phyloP scores from a whole-genome alignment of 2,329 filamentous ascomycete species.

The Cadophora gregata region DNA sequence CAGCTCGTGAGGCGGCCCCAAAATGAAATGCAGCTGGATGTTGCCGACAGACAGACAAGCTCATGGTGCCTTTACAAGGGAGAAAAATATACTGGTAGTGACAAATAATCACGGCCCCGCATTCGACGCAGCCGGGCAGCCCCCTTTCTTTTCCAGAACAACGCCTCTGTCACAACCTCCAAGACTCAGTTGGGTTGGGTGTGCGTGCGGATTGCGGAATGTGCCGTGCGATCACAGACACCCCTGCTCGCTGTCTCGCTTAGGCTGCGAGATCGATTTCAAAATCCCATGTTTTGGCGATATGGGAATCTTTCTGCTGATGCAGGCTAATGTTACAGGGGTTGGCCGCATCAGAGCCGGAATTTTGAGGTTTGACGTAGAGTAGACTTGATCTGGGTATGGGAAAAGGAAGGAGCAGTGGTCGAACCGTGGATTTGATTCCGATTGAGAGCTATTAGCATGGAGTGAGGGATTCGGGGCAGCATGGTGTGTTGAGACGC shows the following conservation, averaged over 20 bases:
- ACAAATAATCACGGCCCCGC: background rate
- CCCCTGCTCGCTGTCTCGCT: background rate
- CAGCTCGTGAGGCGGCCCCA: too few relatives aligned
- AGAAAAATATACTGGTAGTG: background rate
- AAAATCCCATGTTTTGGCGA: background rate
- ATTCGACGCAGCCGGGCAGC: background rate
- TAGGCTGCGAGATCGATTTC: background rate
- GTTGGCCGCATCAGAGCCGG: background rate
- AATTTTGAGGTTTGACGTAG: background rate
- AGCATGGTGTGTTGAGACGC: background rate
- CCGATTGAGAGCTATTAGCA: too few relatives aligned
- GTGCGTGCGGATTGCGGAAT: background rate
- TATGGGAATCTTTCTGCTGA: background rate
- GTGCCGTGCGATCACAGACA: background rate
- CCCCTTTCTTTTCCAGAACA: background rate
- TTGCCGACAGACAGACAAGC: background rate
- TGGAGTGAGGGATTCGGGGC: too few relatives aligned
- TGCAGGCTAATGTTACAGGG: constrained; percentile 8
- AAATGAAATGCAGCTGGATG: background rate
- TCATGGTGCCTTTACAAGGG: background rate
- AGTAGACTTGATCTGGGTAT: background rate
- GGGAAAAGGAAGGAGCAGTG: background rate
- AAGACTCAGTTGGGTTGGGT: background rate
- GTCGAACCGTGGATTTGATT: background rate
- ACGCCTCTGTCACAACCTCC: background rate